Conservation (phyloP, 2,329 filamentous ascomycete genomes). For the Westerdykella aurantiaca region DNA sequence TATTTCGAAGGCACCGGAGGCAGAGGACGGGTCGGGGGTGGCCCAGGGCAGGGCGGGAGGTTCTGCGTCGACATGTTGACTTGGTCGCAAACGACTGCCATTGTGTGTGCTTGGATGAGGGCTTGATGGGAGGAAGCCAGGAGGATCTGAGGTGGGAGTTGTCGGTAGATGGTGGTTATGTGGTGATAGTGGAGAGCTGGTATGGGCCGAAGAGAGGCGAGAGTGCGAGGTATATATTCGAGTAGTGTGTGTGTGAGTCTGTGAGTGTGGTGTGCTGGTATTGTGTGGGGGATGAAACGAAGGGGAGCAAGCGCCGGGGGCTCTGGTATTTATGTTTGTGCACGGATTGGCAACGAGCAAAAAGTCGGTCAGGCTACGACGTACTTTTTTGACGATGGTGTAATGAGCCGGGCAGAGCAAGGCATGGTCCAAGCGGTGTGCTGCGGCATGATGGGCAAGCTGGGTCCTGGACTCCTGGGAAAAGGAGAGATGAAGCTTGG, state of each 20-base stretch:
- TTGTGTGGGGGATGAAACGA: constrained; percentile 3
- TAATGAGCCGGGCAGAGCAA: constrained; percentile 34
- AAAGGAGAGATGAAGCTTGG: constrained; percentile 33
- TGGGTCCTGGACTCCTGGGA: too few species aligned
- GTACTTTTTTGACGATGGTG: constrained; percentile 37
- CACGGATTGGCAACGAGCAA: constrained; percentile 31
- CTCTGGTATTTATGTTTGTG: constrained; percentile 38
- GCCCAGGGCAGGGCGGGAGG: constrained; percentile 45
- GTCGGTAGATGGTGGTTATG: constrained; percentile 1
- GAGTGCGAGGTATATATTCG: constrained; percentile 1
- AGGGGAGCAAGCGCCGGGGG: constrained; percentile 6
- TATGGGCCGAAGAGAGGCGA: too few species aligned
- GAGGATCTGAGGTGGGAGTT: constrained; percentile 1
- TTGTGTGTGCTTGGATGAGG: constrained; percentile 14
- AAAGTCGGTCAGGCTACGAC: constrained; percentile 37
- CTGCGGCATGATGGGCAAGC: constrained; percentile 35
- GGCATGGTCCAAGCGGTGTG: constrained; percentile 36
- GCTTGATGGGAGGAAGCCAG: constrained; percentile 1
- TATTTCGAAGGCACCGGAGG: constrained; percentile 44
- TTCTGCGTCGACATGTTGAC: constrained; percentile 36
- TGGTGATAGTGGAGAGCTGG: too few species aligned
- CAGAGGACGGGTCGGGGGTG: constrained; percentile 44
- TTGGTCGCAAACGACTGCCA: constrained; percentile 36
- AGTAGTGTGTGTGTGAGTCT: constrained; percentile 6
- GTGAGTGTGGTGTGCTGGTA: constrained; percentile 2